phyloP scores from a whole-genome alignment of 192 early-diverging fungal genomes.

The Nowakowskiella sp. region DNA sequence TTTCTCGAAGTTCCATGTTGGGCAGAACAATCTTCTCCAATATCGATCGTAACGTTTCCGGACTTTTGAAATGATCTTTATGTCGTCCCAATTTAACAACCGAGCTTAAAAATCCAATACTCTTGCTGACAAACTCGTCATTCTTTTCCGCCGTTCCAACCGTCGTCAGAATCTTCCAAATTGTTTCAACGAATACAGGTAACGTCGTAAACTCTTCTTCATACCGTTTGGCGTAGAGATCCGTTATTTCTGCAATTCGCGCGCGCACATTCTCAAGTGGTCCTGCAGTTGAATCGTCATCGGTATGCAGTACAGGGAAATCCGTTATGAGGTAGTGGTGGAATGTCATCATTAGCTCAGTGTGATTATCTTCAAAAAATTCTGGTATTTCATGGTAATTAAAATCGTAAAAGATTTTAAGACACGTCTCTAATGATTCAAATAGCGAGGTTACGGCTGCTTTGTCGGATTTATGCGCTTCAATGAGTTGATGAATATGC shows the following conservation, averaged over 20 bases:
- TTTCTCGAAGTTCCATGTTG: constrained; percentile 76
- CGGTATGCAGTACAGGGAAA: constrained; percentile 59
- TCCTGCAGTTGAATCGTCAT: constrained; percentile 82
- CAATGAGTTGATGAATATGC: constrained; percentile 73
- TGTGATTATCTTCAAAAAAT: constrained; percentile 91
- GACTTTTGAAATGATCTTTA: constrained; percentile 60
- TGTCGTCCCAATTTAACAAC: constrained; percentile 72
- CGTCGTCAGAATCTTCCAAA: constrained; percentile 80
- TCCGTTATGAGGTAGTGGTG: constrained; percentile 80
- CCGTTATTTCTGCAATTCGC: constrained; percentile 86
- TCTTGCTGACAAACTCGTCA: constrained; percentile 85
- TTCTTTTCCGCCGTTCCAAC: constrained; percentile 64
- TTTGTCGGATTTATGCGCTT: constrained; percentile 51
- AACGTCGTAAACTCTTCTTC: constrained; percentile 81
- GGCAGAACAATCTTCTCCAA: constrained; percentile 88
- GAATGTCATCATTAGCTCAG: constrained; percentile 70
- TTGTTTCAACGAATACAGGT: constrained; percentile 74
- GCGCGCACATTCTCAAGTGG: constrained; percentile 82
- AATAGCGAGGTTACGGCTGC: constrained; percentile 61
- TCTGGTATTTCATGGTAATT: constrained; percentile 96
- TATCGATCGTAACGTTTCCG: constrained; percentile 66
- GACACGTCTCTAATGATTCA: constrained; percentile 66
- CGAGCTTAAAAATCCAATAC: constrained; percentile 81
- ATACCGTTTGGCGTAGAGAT: constrained; percentile 82
- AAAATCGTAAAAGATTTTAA: constrained; percentile 88